These are phyloP conservation scores for Solanum virginianum DNA, from an alignment of 257 asterid species.

Conservation along the genomic window DNA sequence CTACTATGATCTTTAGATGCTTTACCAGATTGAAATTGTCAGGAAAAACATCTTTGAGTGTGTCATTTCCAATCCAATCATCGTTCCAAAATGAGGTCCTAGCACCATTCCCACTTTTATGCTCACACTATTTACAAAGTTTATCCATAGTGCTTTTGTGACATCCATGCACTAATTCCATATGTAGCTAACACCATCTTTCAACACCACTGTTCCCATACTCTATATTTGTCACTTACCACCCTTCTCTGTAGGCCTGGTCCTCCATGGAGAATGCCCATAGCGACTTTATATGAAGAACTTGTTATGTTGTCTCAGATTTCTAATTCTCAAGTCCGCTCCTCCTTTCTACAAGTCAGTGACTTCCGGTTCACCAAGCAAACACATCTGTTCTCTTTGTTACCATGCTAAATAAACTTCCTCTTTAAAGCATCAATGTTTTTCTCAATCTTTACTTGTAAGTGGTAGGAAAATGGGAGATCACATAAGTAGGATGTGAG, in stretches of 20 bases:
- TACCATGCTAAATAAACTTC: too few relatives aligned
- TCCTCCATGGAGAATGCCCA: not conserved
- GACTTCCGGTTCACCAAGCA: not conserved
- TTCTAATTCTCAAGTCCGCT: not conserved
- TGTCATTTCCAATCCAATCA: not conserved
- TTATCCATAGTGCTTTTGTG: not conserved
- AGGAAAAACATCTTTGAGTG: not conserved
- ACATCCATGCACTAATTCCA: not conserved
- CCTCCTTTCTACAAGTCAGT: not conserved
- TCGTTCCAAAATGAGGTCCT: not conserved
- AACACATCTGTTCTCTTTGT: not conserved
- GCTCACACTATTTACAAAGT: not conserved
- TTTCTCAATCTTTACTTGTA: too few relatives aligned
- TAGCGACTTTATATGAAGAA: not conserved
- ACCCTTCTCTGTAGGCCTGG: not conserved
- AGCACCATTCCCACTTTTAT: not conserved
- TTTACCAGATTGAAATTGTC: not conserved
- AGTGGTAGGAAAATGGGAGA: too few relatives aligned
- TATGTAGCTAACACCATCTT: not conserved
- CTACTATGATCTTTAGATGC: not conserved
- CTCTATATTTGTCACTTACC: not conserved
- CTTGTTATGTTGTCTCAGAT: not conserved
- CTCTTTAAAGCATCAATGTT: too few relatives aligned
- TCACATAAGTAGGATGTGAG: too few relatives aligned
- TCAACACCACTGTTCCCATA: not conserved